Percentiles rank a stretch among this genome's conserved stretches.
phyloP scores from a whole-genome alignment of 2,329 filamentous ascomycete genomes.

The Fusarium protoensiforme region DNA sequence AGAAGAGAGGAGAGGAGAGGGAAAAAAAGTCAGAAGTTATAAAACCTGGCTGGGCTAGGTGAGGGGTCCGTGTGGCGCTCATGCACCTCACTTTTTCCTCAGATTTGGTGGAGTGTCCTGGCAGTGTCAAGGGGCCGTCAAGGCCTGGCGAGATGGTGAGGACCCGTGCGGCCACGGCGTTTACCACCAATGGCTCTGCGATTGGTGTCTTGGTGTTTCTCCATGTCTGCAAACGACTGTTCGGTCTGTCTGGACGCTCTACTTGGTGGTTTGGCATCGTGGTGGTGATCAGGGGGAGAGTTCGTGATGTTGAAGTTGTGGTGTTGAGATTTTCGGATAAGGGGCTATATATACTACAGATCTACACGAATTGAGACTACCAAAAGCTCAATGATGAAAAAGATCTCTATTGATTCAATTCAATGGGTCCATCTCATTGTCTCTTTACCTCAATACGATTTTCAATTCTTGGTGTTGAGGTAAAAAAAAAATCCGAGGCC shows the following conservation, averaged over 20 bases:
- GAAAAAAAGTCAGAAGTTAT: neutral
- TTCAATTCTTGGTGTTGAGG: conserved; percentile 6
- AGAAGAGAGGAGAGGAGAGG: neutral
- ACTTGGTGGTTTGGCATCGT: neutral
- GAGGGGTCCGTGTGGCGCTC: neutral
- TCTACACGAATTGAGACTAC: neutral
- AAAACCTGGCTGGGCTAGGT: neutral
- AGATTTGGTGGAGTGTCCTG: neutral
- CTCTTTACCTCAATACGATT: neutral
- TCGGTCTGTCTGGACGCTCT: no score
- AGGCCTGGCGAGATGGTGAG: neutral
- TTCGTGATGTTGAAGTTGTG: conserved; percentile 3
- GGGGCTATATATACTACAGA: conserved; percentile 3
- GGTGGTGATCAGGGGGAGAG: neutral
- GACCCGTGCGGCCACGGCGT: neutral
- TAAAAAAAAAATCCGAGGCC: neutral
- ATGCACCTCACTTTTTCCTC: neutral
- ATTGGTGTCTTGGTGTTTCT: neutral
- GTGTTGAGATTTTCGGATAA: conserved; percentile 2
- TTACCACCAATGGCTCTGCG: neutral
- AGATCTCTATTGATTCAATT: neutral
- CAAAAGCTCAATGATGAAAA: neutral
- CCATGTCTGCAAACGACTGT: neutral
- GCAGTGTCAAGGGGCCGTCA: conserved; percentile 11
- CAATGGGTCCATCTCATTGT: neutral